Evolutionary conservation across 2,329 filamentous ascomycete genomes (phyloP).

Genomic region (Ophiostoma quercus): DNA sequence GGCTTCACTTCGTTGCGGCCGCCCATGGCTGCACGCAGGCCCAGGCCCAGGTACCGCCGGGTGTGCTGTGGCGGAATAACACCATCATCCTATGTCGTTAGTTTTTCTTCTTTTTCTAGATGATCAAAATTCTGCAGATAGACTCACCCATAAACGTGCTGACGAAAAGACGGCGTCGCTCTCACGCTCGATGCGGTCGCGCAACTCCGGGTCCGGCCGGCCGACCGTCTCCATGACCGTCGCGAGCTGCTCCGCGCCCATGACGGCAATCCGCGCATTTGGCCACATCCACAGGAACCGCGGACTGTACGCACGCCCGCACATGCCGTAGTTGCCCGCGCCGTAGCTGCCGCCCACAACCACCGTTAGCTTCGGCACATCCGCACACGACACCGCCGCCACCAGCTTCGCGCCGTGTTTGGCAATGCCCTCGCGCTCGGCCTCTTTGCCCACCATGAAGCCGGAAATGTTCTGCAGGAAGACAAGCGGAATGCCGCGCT

Average conservation of each 20-base stretch:
- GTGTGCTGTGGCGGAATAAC: slow-evolving; percentile 75
- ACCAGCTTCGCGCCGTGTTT: slow-evolving; percentile 98
- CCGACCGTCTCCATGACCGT: slow-evolving; percentile 94
- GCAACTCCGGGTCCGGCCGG: slow-evolving; percentile 68
- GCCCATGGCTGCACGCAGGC: slow-evolving; percentile 65
- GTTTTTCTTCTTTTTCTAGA: background rate
- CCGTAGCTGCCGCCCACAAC: slow-evolving; percentile 91
- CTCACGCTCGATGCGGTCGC: slow-evolving; percentile 80
- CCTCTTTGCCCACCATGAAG: slow-evolving; percentile 95
- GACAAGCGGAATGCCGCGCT: slow-evolving; percentile 81
- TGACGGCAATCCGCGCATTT: slow-evolving; percentile 91
- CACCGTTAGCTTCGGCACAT: slow-evolving; percentile 95
- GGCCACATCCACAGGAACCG: slow-evolving; percentile 96
- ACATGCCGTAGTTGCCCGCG: slow-evolving; percentile 98
- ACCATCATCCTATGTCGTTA: slow-evolving; percentile 58
- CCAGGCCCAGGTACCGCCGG: slow-evolving; percentile 64
- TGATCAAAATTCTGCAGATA: background rate
- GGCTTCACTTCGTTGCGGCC: slow-evolving; percentile 58
- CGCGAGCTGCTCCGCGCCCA: slow-evolving; percentile 88
- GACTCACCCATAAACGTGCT: slow-evolving; percentile 75
- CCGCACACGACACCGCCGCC: slow-evolving; percentile 86
- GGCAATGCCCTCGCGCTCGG: slow-evolving; percentile 90
- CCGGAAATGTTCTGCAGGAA: slow-evolving; percentile 96
- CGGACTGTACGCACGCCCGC: slow-evolving; percentile 86
- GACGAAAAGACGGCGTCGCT: slow-evolving; percentile 85